Conservation (phyloP, 1,139 yeast genomes). For the Candida tropicalis region DNA sequence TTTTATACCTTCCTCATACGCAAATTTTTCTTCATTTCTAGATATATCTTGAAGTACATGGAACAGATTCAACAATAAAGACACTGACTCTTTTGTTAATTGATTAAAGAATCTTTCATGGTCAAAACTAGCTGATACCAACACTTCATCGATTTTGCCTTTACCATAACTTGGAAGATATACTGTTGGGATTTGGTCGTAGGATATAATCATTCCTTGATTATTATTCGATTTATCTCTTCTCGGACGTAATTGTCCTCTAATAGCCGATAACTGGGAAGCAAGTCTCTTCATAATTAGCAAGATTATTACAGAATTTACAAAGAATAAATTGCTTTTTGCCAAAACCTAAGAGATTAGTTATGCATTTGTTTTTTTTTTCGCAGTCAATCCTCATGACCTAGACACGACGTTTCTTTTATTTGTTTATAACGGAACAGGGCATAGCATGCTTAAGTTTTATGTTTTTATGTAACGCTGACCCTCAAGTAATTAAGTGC, state of each 20-base stretch:
- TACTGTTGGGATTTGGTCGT: constrained; percentile 6
- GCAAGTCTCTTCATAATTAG: constrained; percentile 1
- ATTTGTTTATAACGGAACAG: too few relatives aligned
- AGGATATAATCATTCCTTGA: neutral
- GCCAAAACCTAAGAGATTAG: too few relatives aligned
- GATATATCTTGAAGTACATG: constrained; percentile 6
- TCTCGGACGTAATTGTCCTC: neutral
- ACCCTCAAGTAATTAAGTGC: too few relatives aligned
- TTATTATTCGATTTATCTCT: neutral
- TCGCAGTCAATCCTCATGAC: too few relatives aligned
- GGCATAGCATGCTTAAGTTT: too few relatives aligned
- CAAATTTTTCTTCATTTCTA: constrained; percentile 1
- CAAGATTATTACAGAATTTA: too few relatives aligned
- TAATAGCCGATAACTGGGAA: constrained; percentile 2
- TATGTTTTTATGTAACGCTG: too few relatives aligned
- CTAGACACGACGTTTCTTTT: too few relatives aligned
- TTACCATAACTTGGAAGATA: constrained; percentile 5
- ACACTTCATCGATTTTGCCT: constrained; percentile 1
- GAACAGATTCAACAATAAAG: constrained; percentile 8
- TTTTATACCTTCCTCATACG: constrained; percentile 4
- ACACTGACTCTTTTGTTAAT: constrained; percentile 4
- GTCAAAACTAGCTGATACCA: constrained; percentile 1
- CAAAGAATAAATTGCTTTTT: too few relatives aligned
- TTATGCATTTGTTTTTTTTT: too few relatives aligned
- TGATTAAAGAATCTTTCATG: neutral